phyloP scores from a whole-genome alignment of 225 moss, liverwort and hornwort genomes.

The Asterella californica region DNA sequence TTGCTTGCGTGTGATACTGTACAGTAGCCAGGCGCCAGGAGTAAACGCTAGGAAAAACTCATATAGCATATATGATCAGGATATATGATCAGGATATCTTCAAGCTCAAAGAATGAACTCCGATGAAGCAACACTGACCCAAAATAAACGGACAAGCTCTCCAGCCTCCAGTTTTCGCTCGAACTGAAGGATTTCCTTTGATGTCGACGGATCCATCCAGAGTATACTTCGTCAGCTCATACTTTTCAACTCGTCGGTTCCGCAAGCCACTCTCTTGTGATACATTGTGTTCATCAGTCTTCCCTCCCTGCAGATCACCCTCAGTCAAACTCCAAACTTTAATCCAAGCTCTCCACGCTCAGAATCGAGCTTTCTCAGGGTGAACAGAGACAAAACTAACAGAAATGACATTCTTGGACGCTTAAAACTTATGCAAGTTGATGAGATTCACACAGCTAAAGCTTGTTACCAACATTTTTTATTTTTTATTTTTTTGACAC shows the following conservation, averaged over 20 bases:
- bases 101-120: neutral
- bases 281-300: neutral
- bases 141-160: conserved; percentile 76
- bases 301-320: conserved; percentile 3
- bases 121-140: conserved; percentile 28
- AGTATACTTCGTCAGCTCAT: conserved; percentile 30
- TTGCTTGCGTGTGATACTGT: neutral
- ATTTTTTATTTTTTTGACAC: too few species aligned
- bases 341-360: neutral
- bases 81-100: neutral
- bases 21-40: neutral
- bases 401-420: neutral
- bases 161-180: conserved; percentile 74
- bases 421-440: too few species aligned
- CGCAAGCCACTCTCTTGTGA: conserved; percentile 1
- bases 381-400: neutral
- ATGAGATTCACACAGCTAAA: neutral
- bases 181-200: conserved; percentile 50
- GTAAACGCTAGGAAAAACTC: neutral
- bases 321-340: neutral
- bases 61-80: neutral
- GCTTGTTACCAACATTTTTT: neutral
- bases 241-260: conserved; percentile 11
- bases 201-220: conserved; percentile 72
- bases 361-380: too few species aligned